Conservation (phyloP, 1,284 basidiomycete genomes). For the Agaricales sp. region DNA sequence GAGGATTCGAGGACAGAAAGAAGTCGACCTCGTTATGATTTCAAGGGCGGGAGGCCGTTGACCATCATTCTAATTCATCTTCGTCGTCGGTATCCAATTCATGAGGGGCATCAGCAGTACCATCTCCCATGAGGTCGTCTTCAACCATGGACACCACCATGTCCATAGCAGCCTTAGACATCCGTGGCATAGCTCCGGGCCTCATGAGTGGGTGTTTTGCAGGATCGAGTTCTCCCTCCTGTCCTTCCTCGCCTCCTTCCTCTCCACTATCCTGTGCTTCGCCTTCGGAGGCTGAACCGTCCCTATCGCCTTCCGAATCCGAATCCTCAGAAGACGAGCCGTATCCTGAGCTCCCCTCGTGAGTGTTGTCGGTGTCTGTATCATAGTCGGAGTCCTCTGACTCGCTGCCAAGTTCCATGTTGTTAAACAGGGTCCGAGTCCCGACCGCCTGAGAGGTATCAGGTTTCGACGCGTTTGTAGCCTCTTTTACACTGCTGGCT, state of each 20-base stretch:
- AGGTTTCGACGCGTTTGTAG: background rate
- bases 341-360: slow-evolving; percentile 9
- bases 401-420: background rate
- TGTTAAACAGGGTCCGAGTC: background rate
- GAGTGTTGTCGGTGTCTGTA: slow-evolving; percentile 14
- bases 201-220: slow-evolving; percentile 52
- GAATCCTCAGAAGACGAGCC: slow-evolving; percentile 7
- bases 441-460: background rate
- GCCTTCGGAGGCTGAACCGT: slow-evolving; percentile 5
- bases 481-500: background rate
- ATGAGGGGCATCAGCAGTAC: slow-evolving; percentile 12
- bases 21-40: background rate
- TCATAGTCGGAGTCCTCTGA: slow-evolving; percentile 16
- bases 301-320: slow-evolving; percentile 5
- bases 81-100: background rate
- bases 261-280: slow-evolving; percentile 17
- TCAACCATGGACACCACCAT: slow-evolving; percentile 53
- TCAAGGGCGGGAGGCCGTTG: no score
- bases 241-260: slow-evolving; percentile 26
- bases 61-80: background rate
- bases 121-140: slow-evolving; percentile 33
- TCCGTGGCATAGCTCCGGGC: slow-evolving; percentile 55
- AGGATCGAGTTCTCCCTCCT: slow-evolving; percentile 35
- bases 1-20: background rate
- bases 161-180: slow-evolving; percentile 56